These are phyloP conservation scores for Myxozyma kluyveri DNA, from an alignment of 805 yeast genomes.

Conservation along the genomic window DNA sequence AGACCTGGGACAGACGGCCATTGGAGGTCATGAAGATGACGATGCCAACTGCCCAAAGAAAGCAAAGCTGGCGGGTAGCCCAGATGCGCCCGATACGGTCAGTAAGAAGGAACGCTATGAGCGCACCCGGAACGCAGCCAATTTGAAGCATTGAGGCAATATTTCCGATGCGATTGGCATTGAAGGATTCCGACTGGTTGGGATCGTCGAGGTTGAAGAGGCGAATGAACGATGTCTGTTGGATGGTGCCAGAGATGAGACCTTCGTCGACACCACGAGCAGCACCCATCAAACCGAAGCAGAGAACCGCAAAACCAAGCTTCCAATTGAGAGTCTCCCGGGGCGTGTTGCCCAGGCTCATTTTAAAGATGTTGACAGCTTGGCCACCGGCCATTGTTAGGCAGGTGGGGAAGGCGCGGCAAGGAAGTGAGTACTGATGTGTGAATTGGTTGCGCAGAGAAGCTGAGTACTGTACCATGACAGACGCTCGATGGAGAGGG, in stretches of 20 bases:
- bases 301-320: slow-evolving; percentile 46
- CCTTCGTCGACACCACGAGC: slow-evolving; percentile 63
- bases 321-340: slow-evolving; percentile 40
- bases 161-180: slow-evolving; percentile 52
- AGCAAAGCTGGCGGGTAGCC: slow-evolving; percentile 46
- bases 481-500: no score
- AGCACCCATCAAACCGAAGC: slow-evolving; percentile 46
- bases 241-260: slow-evolving; percentile 46
- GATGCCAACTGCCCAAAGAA: slow-evolving; percentile 48
- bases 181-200: slow-evolving; percentile 37
- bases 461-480: no score
- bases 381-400: background rate
- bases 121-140: slow-evolving; percentile 55
- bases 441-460: no score
- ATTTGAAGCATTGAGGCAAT: slow-evolving; percentile 59
- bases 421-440: no score
- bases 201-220: slow-evolving; percentile 44
- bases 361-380: background rate
- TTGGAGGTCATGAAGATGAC: slow-evolving; percentile 45
- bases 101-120: slow-evolving; percentile 48
- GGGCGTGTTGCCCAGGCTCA: slow-evolving; percentile 1
- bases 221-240: slow-evolving; percentile 44
- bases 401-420: no score
- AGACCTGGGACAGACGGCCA: slow-evolving; percentile 43
- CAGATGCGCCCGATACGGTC: slow-evolving; percentile 54